These are phyloP conservation scores for Pythium sukuiense DNA, from an alignment of 352 stramenopile genomes.

Conservation along the genomic window DNA sequence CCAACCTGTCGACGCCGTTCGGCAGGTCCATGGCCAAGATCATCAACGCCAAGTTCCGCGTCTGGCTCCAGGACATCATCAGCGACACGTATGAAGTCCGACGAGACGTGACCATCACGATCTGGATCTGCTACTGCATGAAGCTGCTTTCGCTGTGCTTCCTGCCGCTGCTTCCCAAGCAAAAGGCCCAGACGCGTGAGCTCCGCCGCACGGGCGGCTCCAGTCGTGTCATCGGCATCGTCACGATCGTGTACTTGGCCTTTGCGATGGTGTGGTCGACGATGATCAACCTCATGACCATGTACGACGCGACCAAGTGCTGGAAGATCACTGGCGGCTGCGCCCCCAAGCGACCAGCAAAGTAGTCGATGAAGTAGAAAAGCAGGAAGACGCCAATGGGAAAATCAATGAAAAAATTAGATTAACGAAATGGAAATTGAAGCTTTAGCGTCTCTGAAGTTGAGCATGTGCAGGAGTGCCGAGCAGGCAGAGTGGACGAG, in stretches of 20 bases:
- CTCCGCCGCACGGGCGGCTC: constrained; percentile 15
- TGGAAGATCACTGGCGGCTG: constrained; percentile 62
- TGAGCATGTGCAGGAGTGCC: no score
- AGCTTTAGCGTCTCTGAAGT: background rate
- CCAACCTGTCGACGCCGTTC: constrained; percentile 14
- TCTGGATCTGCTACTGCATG: constrained; percentile 22
- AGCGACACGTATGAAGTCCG: constrained; percentile 22
- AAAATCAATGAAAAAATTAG: background rate
- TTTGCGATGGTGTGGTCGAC: constrained; percentile 20
- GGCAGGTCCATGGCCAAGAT: constrained; percentile 21
- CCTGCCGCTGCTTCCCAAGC: constrained; percentile 21
- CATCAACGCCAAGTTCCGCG: constrained; percentile 17
- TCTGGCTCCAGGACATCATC: constrained; percentile 22
- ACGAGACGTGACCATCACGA: constrained; percentile 20
- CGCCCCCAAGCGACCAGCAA: background rate
- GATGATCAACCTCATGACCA: constrained; percentile 34
- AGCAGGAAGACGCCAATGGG: background rate
- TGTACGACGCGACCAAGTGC: constrained; percentile 57
- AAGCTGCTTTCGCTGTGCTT: constrained; percentile 14
- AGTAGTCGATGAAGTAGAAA: background rate
- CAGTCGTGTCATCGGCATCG: constrained; percentile 7
- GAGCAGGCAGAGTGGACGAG: no score
- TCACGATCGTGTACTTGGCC: constrained; percentile 19
- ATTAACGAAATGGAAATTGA: background rate
- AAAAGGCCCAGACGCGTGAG: constrained; percentile 22